A percentile compares a stretch with the other conserved stretches of the same genome.
Conservation (phyloP, 768 basidiomycete genomes). For the Panaeolus papilionaceus region DNA sequence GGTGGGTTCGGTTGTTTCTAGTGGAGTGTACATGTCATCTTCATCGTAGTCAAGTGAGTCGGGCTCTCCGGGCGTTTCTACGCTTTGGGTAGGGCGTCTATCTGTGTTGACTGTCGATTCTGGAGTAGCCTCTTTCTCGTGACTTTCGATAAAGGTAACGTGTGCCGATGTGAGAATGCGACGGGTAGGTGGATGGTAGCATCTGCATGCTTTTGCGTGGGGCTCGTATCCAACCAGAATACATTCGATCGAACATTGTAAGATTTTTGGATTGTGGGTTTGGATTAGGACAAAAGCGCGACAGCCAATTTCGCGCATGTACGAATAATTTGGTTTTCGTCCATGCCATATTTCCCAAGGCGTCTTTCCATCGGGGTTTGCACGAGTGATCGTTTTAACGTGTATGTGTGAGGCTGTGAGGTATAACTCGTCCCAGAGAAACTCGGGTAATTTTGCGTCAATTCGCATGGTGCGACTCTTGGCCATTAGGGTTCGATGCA, state of each 20-base stretch:
- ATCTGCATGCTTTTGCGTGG: constrained; percentile 24
- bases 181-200: constrained; percentile 20
- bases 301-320: not conserved
- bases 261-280: constrained; percentile 34
- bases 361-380: not conserved
- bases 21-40: not conserved
- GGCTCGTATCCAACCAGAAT: constrained; percentile 28
- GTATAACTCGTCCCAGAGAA: not conserved
- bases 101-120: too few species aligned
- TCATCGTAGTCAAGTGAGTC: not conserved
- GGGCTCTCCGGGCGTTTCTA: too few species aligned
- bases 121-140: too few species aligned
- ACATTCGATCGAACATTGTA: constrained; percentile 26
- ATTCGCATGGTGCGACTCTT: not conserved
- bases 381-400: not conserved
- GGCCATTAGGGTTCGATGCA: not conserved
- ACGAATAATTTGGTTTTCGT: not conserved
- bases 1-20: too few species aligned
- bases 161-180: constrained; percentile 27
- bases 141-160: constrained; percentile 29
- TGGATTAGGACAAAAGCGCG: constrained; percentile 12
- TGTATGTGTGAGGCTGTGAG: not conserved
- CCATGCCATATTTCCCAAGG: not conserved
- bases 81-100: too few species aligned
- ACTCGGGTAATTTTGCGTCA: not conserved